These are phyloP conservation scores for Jacaranda copaia DNA, from an alignment of 257 asterid genomes.

Conservation along the genomic window DNA sequence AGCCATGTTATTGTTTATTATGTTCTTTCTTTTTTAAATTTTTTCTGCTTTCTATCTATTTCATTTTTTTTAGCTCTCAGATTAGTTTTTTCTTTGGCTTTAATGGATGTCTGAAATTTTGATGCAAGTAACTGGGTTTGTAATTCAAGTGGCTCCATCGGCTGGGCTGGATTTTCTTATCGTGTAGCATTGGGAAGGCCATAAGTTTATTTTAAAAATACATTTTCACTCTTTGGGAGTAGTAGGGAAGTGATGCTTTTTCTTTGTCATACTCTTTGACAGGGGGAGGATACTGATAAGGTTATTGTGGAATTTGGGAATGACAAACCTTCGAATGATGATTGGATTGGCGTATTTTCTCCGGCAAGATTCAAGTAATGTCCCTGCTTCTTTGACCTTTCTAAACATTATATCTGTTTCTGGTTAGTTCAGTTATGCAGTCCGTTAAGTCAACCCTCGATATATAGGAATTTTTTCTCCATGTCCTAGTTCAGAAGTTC, in stretches of 20 bases:
- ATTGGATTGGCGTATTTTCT: conserved; percentile 95
- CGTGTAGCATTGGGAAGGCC: no score
- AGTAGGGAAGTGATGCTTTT: not conserved
- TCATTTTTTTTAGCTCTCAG: not conserved
- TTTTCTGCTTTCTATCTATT: not conserved
- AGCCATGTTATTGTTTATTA: not conserved
- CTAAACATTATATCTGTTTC: not conserved
- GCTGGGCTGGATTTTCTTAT: not conserved
- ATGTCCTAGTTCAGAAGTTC: not conserved
- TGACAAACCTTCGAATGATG: conserved; percentile 67
- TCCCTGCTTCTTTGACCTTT: conserved; percentile 11
- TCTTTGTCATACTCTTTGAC: conserved; percentile 34
- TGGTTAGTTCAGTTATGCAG: not conserved
- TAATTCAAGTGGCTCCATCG: not conserved
- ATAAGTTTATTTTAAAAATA: not conserved
- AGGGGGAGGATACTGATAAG: conserved; percentile 79
- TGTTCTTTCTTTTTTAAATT: not conserved
- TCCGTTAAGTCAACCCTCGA: not conserved
- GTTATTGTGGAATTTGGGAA: conserved; percentile 60
- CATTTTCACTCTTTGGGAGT: not conserved
- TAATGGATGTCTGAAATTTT: not conserved
- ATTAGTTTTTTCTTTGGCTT: not conserved
- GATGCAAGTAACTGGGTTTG: no score
- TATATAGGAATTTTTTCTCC: not conserved
- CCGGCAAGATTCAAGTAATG: conserved; percentile 90